Evolutionary conservation across 23 red algal species (phyloP).

Genomic region (Cyanidiococcus yangmingshanensis): DNA sequence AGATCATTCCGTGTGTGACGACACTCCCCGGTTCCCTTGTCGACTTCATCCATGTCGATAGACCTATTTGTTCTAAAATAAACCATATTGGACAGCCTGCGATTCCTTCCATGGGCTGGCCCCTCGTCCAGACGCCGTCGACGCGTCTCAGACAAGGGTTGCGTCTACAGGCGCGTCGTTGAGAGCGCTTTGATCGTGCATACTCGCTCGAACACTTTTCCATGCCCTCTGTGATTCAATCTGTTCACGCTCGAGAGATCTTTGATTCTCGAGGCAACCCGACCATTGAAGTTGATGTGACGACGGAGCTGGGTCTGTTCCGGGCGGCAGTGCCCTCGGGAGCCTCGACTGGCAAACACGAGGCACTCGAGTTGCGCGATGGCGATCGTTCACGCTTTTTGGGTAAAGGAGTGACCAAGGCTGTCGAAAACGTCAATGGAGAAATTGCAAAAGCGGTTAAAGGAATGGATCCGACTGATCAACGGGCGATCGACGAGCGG

Average conservation of each 20-base stretch:
- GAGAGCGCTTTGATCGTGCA: too few relatives aligned
- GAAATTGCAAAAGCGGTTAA: slow-evolving; percentile 73
- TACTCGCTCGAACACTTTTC: too few relatives aligned
- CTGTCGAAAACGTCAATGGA: slow-evolving; percentile 71
- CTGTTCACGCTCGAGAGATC: slow-evolving; percentile 56
- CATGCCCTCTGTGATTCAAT: slow-evolving; percentile 27
- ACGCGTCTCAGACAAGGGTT: too few relatives aligned
- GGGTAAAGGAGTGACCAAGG: slow-evolving; percentile 87
- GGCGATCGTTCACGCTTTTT: slow-evolving; percentile 49
- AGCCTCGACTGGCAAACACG: slow-evolving; percentile 54
- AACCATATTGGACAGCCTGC: too few relatives aligned
- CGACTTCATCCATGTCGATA: too few relatives aligned
- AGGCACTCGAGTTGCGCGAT: slow-evolving; percentile 84
- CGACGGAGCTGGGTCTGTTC: slow-evolving; percentile 68
- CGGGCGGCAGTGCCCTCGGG: slow-evolving; percentile 83
- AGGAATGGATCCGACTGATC: slow-evolving; percentile 85
- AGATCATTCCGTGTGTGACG: too few relatives aligned
- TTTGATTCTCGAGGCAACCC: slow-evolving; percentile 78
- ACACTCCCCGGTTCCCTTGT: too few relatives aligned
- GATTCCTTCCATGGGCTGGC: too few relatives aligned
- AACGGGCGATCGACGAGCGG: slow-evolving; percentile 72
- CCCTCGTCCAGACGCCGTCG: too few relatives aligned
- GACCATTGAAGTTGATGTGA: slow-evolving; percentile 97
- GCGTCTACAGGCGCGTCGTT: too few relatives aligned
- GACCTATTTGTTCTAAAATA: too few relatives aligned